Base-by-base conservation (phyloP, 164 flowering plant genomes). In the Cinnamomum micranthum region DNA sequence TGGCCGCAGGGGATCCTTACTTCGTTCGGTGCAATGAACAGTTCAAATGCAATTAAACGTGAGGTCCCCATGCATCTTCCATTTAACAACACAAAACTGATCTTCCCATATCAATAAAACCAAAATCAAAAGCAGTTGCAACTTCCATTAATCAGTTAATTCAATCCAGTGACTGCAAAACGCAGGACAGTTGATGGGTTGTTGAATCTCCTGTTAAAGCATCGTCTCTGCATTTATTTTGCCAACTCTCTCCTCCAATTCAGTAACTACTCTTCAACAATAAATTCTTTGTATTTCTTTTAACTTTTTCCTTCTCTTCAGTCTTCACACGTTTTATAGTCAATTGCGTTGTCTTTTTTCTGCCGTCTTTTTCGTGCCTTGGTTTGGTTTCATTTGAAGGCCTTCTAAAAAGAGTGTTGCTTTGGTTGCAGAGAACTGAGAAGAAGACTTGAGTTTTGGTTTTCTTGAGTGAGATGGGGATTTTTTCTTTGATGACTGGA, bases 401-500 rank as follows among this genome's bases (percentile, higher is more conserved):
- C 7, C 50, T 35, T 10, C 17, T 23, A 14, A 52, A 52, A 13
- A 12, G 47, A 64, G 50, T 11, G 22, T 50, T n/a, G 52, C 33
- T 68, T 41, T 7, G 14, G 35, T 33, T 60, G 15, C 58, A 58
- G 72, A 31, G 47, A 25, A 19, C 58, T 35, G 72, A 31, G 47
- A 25, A 19, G 51, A 25, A 20, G 64, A 14, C 27, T 71, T 51
- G n/a, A 28, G 60, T 41, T 71, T 28, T 35, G 62, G 24, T 60
- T 27, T 59, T 69, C 47, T 67, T 33, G 69, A 11, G 47, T 6
- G 10, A 66, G 25, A 71, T 24, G 83, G 72, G 77, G 20, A n/a
- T 94, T 25, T 71, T 89, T 52, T 79, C 94, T 17, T 72, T 90
- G 81, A 59, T 90, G 14, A 91, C 98, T 51, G 95, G 95, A 52